Evolutionary conservation across 768 basidiomycete species (phyloP), one percentile per base, ranked within the genome.

Genomic region (Suillus ampliporus): DNA sequence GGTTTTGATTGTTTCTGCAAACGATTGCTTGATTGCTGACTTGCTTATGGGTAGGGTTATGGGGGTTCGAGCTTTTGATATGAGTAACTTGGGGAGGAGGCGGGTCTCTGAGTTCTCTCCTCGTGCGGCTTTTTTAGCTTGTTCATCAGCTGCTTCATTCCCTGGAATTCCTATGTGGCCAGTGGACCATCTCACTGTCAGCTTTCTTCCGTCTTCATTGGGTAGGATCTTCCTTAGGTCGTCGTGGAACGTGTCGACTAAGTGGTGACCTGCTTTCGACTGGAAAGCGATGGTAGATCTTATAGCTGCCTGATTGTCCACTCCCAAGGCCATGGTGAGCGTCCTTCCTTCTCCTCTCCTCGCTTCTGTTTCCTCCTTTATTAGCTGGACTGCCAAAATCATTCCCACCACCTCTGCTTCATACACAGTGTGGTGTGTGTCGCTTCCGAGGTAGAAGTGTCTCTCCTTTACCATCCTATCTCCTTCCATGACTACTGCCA

Each of bases 231-330:
- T 3, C 4, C 31, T 3, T 6, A 31, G 19, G 65, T 58, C 1
- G 23, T 62, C 26, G 60, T 43, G 35, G 56, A 38, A 38, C 57
- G 35, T 23, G 61, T 58, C 15, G 56, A 65, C 3, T 53, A 64
- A 13, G 13, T 31, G 14, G 60, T 34, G 23, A 2, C 58, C 40
- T 35, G 35, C 7, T 31, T 53, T 19, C 6, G 28, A 31, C 13
- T 53, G 17, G 6, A 5, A 31, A 19, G 51, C 15, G 4, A 23
- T 34, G 26, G n/a, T n/a, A n/a, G n/a, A n/a, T n/a, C n/a, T n/a
- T n/a, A n/a, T 31, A 6, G 31, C 31, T 31, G 31, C 31, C 31
- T 31, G 31, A 6, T 31, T 31, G 31, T 31, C 31, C 31, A 31
- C 31, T 6, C 31, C 31, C 31, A 31, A 31, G 31, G 31, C 31